Evolutionary conservation across 2,329 filamentous ascomycete species (phyloP), one percentile per base, ranked within the genome.

Genomic region (Trematosphaeria pertusa): DNA sequence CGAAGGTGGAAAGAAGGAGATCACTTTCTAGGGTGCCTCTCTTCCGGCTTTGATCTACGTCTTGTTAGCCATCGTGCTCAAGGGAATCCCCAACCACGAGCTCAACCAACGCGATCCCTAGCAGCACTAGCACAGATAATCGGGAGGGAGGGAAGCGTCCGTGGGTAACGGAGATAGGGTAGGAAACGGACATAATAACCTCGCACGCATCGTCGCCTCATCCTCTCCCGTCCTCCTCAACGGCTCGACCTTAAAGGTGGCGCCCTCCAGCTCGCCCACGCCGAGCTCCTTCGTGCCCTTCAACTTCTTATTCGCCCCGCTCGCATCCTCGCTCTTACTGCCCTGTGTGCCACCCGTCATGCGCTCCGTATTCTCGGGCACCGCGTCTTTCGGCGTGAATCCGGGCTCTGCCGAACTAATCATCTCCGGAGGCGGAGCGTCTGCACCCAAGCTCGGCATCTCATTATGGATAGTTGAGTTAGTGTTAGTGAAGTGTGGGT

Each of bases 21-120:
- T 99, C 94, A 55, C 89, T 92, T 73, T 99, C 94, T 68, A 97
- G 87, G 58, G 89, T 97, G 61, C 94, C 94, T 70, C 94, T 87
- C 77, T 99, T 99, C 62, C 94, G 89, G 73, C 89, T 94, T 77
- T 99, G 94, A 78, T 99, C 93, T 97, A 20, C 26, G 4, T 5
- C 18, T 1, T 17, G 55, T 64, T 37, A 60, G 54, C 28, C 24
- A 19, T 36, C 15, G 11, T 17, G 37, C 24, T 32, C 20, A 37
- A 7, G 40, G 14, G n/a, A 15, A 44, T 37, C 41, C 41, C 26
- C 40, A 43, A 43, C 31, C 12, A 37, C 24, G 24, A 8, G 24
- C 24, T 28, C 24, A 28, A 28, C 12, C 24, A 28, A 12, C 24
- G 7, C 24, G 24, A 28, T 12, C 12, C 24, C n/a, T n/a, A n/a